Evolutionary conservation across 257 asterid species (phyloP).

Genomic region (Jacaranda mimosifolia): DNA sequence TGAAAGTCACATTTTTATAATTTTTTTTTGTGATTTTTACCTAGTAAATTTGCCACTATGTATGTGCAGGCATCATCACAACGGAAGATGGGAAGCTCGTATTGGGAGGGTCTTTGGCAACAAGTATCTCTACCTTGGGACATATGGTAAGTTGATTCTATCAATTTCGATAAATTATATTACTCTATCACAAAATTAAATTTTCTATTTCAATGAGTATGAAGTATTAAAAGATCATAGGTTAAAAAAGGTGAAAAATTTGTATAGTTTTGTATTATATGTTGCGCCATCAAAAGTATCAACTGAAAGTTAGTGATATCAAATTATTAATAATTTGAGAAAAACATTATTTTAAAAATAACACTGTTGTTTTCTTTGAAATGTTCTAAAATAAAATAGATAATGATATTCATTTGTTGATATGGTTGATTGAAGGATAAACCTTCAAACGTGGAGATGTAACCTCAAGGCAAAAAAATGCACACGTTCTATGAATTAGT

Average conservation of each 20-base stretch:
- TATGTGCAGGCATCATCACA: conserved; percentile 75
- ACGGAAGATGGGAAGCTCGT: conserved; percentile 94
- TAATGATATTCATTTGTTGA: neutral
- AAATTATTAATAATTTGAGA: no score
- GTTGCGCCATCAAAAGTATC: no score
- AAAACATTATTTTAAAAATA: no score
- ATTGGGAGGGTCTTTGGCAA: conserved; percentile 89
- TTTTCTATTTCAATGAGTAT: neutral
- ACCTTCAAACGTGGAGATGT: conserved; percentile 20
- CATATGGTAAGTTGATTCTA: conserved; percentile 57
- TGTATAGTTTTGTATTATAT: no score
- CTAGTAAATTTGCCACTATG: neutral
- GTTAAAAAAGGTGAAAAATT: no score
- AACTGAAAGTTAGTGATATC: no score
- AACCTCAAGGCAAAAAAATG: neutral
- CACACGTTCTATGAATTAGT: neutral
- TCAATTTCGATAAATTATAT: neutral
- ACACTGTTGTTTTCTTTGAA: no score
- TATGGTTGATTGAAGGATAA: conserved; percentile 18
- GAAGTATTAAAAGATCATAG: no score
- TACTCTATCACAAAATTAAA: neutral
- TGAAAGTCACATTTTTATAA: neutral
- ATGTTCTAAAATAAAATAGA: no score
- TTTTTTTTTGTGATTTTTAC: neutral
- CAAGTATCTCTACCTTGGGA: conserved; percentile 88